Evolutionary conservation across 1,284 basidiomycete genomes (phyloP), one percentile per base, ranked within the genome.

Genomic region (Testicularia cyperi): DNA sequence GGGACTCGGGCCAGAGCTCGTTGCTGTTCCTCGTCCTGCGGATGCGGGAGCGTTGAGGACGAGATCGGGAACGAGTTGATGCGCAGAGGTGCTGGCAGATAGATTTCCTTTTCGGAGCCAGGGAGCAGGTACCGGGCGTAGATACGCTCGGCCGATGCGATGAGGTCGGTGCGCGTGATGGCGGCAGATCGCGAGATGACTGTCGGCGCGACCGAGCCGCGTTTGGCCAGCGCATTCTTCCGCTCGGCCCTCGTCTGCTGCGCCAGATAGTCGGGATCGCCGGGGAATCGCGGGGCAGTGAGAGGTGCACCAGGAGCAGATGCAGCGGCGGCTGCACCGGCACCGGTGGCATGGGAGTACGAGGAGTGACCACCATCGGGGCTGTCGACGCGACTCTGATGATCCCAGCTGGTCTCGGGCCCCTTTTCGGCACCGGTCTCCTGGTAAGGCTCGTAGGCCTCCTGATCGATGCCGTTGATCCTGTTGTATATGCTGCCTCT

Each of bases 101-200:
- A 96, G 53, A 98, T 92, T 79, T 97, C 94, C 65, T 83, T 82
- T 68, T 83, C 82, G 13, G 80, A 80, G 8, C 82, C 82, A 5
- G 80, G 80, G 33, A 82, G 72, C 48, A 98, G 85, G 79, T 97
- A 98, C 33, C 91, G 85, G 69, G 88, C 86, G 80, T 87, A 97
- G 72, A 98, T 96, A 68, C 91, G 87, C 77, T 97, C 94, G 13
- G 94, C 94, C 27, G 88, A 90, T 14, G 87, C 88, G 64, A 95
- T 85, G 62, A 98, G 83, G 78, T 96, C 90, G 65, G 85, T 81
- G 38, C 90, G 87, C 19, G 87, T 86, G 77, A 98, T 95, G 14
- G 92, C 89, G 41, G 88, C 82, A 42, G 90, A 88, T 65, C 94
- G 86, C 29, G 88, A 87, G 75, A 96, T 92, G 47, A 72, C 66